Conservation (phyloP, 306 rosid genomes). For the Malus sylvestris region DNA sequence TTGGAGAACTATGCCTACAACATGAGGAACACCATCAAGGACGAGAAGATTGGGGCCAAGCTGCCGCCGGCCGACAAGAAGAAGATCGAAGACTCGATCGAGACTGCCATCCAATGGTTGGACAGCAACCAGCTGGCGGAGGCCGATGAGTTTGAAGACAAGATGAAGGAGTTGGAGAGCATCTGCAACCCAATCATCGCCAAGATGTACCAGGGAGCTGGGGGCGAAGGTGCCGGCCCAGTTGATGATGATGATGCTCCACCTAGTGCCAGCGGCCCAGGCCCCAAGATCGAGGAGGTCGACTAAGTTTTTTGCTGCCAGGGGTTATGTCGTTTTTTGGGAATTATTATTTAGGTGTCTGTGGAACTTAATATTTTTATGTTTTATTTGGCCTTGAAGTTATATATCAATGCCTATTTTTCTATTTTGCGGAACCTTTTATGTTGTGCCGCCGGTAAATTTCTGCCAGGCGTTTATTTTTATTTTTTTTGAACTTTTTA, state of each 20-base stretch:
- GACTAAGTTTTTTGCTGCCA: slow-evolving; percentile 25
- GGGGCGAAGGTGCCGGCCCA: slow-evolving; percentile 35
- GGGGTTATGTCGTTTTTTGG: neutral
- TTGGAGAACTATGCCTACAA: slow-evolving; percentile 63
- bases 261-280: slow-evolving; percentile 48
- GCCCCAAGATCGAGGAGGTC: slow-evolving; percentile 78
- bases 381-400: neutral
- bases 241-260: slow-evolving; percentile 45
- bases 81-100: slow-evolving; percentile 61
- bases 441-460: neutral
- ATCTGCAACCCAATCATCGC: slow-evolving; percentile 72
- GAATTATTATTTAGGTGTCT: neutral
- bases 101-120: slow-evolving; percentile 58
- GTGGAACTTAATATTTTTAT: neutral
- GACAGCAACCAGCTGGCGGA: slow-evolving; percentile 62
- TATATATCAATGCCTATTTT: neutral
- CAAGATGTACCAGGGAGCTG: slow-evolving; percentile 75
- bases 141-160: slow-evolving; percentile 65
- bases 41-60: slow-evolving; percentile 57
- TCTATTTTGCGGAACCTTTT: neutral
- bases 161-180: slow-evolving; percentile 75
- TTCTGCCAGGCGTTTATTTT: neutral
- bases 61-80: slow-evolving; percentile 52
- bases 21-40: slow-evolving; percentile 62
- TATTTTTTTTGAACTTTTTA: neutral